These are phyloP conservation scores for Euphrasia confusa DNA, from an alignment of 257 asterid species.

Conservation along the genomic window DNA sequence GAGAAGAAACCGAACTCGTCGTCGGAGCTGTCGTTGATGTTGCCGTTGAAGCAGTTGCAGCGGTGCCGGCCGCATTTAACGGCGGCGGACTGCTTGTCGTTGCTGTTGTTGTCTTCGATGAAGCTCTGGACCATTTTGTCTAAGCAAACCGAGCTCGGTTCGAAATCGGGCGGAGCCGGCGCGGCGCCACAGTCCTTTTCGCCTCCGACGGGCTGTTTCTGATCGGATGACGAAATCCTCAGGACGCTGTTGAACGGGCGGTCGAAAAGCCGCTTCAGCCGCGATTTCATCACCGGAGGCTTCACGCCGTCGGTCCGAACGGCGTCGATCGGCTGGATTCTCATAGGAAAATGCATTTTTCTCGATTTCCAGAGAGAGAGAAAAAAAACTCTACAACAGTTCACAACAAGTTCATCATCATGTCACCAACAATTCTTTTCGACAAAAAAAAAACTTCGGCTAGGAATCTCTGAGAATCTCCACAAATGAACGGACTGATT, in stretches of 20 bases:
- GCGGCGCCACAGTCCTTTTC: slow-evolving; percentile 37
- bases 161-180: slow-evolving; percentile 42
- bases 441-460: background rate
- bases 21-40: slow-evolving; percentile 75
- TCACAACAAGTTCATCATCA: slow-evolving; percentile 4
- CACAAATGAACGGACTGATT: background rate
- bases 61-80: slow-evolving; percentile 66
- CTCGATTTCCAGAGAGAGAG: background rate
- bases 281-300: slow-evolving; percentile 64
- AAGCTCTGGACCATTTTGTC: slow-evolving; percentile 76
- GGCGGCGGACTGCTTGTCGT: slow-evolving; percentile 47
- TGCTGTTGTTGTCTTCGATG: slow-evolving; percentile 49
- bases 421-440: slow-evolving; percentile 8
- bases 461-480: background rate
- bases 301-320: slow-evolving; percentile 39
- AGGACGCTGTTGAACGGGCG: slow-evolving; percentile 68
- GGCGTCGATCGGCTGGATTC: slow-evolving; percentile 78
- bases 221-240: slow-evolving; percentile 45
- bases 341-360: slow-evolving; percentile 50
- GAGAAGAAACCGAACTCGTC: slow-evolving; percentile 57
- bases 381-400: background rate
- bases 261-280: slow-evolving; percentile 82
- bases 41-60: slow-evolving; percentile 80
- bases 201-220: slow-evolving; percentile 42
- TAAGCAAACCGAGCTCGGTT: slow-evolving; percentile 78